These are phyloP conservation scores for Physcomitrium patens DNA, from an alignment of 225 moss, liverwort and hornwort species.

Conservation along the genomic window DNA sequence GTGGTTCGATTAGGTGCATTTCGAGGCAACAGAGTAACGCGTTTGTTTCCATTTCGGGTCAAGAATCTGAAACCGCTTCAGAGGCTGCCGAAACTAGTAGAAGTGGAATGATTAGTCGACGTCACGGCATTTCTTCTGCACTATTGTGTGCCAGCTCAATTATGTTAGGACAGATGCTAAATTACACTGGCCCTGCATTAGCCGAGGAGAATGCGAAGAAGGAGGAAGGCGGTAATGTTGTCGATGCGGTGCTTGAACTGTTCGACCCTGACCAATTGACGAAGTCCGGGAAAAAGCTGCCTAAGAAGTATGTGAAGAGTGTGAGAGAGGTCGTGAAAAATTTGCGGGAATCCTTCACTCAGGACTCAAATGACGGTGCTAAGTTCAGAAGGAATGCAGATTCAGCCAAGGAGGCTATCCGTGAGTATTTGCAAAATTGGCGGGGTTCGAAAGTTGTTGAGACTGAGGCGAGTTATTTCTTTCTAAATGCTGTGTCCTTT, in stretches of 20 bases:
- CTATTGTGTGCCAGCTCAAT: conserved; percentile 36
- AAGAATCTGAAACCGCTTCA: conserved; percentile 16
- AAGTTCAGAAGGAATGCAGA: conserved; percentile 90
- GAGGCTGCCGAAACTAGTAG: conserved; percentile 6
- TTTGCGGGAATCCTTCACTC: conserved; percentile 74
- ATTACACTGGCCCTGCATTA: conserved; percentile 23
- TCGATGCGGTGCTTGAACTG: conserved; percentile 73
- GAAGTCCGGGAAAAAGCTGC: conserved; percentile 85
- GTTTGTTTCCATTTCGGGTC: conserved; percentile 24
- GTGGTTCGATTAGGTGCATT: conserved; percentile 10
- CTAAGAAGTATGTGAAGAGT: conserved; percentile 90
- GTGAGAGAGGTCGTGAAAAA: conserved; percentile 84
- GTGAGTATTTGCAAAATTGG: conserved; percentile 84
- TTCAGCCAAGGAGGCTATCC: conserved; percentile 91
- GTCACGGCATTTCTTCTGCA: conserved; percentile 36
- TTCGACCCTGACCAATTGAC: conserved; percentile 84
- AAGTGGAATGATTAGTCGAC: conserved; percentile 23
- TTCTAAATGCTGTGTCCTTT: neutral
- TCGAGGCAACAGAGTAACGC: conserved; percentile 18
- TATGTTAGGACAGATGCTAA: conserved; percentile 28
- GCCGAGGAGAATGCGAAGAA: conserved; percentile 47
- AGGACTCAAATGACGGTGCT: conserved; percentile 64
- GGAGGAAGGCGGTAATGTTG: conserved; percentile 51
- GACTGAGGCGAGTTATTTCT: conserved; percentile 58
- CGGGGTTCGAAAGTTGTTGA: conserved; percentile 72